Base-by-base conservation (phyloP, 2,329 filamentous ascomycete species). In the Pyricularia grisea region DNA sequence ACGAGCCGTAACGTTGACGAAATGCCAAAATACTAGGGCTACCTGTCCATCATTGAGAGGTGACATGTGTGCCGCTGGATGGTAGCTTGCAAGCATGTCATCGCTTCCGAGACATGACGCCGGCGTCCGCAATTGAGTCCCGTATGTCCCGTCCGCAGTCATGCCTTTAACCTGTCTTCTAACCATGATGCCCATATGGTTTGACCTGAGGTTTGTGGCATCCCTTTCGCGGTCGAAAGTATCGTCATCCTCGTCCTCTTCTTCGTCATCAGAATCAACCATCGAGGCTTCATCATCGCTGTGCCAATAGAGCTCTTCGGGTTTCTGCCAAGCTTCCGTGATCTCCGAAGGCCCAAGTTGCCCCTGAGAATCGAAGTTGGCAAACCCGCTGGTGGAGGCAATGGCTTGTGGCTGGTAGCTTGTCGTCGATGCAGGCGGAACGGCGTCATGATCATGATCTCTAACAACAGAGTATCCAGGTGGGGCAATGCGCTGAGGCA, bases 21-120 rank as follows among this genome's bases (percentile, higher is more conserved):
- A 98, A 78, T 98, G 93, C 77, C 90, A 90, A 77, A 98, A 98
- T 7, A 97, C 89, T 33, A 90, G 86, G 17, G 92, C 90, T 12
- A 92, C 94, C 72, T 90, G 89, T 2, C 88, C 86, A 72, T 97
- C 93, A 73, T 89, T 92, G 31, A 97, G 81, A 36, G 95, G 94
- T 58, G 90, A 90, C 36, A 87, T 87, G 27, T 84, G 80, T 4
- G 87, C 84, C 0, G 87, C 87, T 5, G 90, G 90, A 60, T 84
- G 83, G 73, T 94, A 93, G 2, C 85, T 88, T 17, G 88, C 84
- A 65, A 93, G 81, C 36, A 84, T 81, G 68, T 84, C 79, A 50
- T 82, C 81, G 20, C 82, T 77, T 0, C 80, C 81, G 73, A 83
- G 82, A 3, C 80, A 78, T 3, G 58, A 30, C 1, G 82, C 81